phyloP scores from a whole-genome alignment of 192 early-diverging fungal species.

The Linnemannia schmuckeri region DNA sequence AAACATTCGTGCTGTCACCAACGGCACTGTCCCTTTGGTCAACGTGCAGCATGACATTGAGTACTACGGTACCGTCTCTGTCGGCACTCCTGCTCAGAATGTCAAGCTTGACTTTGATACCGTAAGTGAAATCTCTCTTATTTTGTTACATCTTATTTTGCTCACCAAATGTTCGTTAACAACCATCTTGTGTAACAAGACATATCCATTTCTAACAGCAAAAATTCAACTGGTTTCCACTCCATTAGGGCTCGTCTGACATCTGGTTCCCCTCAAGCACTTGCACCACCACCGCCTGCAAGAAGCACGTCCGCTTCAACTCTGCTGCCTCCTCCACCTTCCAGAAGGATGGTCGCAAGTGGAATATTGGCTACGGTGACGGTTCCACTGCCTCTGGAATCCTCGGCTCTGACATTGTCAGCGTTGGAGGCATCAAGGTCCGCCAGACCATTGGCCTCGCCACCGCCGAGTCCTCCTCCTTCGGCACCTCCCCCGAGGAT shows the following conservation, averaged over 20 bases:
- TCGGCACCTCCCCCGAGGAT: constrained; percentile 67
- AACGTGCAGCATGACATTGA: constrained; percentile 59
- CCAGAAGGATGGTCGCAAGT: constrained; percentile 67
- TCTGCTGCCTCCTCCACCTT: constrained; percentile 63
- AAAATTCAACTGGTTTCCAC: background rate
- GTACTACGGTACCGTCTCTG: constrained; percentile 71
- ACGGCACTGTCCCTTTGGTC: constrained; percentile 37
- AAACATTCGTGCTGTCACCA: background rate
- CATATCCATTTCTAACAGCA: constrained; percentile 1
- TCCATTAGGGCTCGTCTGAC: constrained; percentile 62
- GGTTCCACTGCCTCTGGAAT: constrained; percentile 62
- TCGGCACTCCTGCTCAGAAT: constrained; percentile 71
- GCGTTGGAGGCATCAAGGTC: constrained; percentile 69
- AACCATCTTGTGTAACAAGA: constrained; percentile 53
- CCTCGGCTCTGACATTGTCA: constrained; percentile 64
- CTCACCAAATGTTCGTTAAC: too few relatives aligned
- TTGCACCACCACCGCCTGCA: constrained; percentile 58
- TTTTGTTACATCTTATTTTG: constrained; percentile 14
- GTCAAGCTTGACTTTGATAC: constrained; percentile 54
- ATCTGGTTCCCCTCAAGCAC: constrained; percentile 68
- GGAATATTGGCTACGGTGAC: constrained; percentile 75
- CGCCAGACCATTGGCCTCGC: constrained; percentile 73
- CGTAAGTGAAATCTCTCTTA: constrained; percentile 7
- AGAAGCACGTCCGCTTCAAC: constrained; percentile 62
- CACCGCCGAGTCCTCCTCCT: constrained; percentile 64